Evolutionary conservation across 345 rosid species (phyloP), one percentile per base, ranked within the genome.

Genomic region (Ceriops tagal): DNA sequence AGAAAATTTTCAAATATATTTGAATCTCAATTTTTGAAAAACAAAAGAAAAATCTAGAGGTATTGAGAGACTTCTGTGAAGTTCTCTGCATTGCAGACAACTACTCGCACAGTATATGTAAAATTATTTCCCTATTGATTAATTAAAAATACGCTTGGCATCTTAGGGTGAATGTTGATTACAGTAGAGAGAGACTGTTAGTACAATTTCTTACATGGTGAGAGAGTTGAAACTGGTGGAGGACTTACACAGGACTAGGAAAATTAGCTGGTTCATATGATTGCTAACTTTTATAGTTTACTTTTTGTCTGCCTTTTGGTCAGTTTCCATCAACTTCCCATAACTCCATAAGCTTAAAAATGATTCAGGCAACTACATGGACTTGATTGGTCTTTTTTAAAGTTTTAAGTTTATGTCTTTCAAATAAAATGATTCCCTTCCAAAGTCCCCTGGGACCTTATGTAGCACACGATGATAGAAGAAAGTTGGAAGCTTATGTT

Each of bases 381-480:
- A 4, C 27, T 46, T 39, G 43, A 57, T 58, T 58, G 64, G 26
- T 10, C 57, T 52, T 65, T 49, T 26, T 3, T 24, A 20, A 49
- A 22, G 19, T 43, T 55, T 37, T 63, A 53, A 52, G 73, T 70
- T 70, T 37, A 53, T 61, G 67, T 16, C 67, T 34, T 61, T 62
- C 35, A 62, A 35, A 24, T 34, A 39, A 39, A 53, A 70, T 70
- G 67, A 70, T 70, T 62, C 61, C 52, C 61, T 24, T 51, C 15
- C 73, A 22, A 70, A 53, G 67, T 21, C 13, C 43, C 39, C n/a
- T 53, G 67, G 65, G 75, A 28, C 74, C 74, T 18, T 37, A 20
- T 13, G 22, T 9, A 22, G n/a, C 34, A 52, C 39, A 43, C 2
- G 34, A 46, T 27, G 24, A 18, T 27, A 16, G 6, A 21, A 7